phyloP scores from a whole-genome alignment of 140 eudicot species.

The Anethum foeniculum region DNA sequence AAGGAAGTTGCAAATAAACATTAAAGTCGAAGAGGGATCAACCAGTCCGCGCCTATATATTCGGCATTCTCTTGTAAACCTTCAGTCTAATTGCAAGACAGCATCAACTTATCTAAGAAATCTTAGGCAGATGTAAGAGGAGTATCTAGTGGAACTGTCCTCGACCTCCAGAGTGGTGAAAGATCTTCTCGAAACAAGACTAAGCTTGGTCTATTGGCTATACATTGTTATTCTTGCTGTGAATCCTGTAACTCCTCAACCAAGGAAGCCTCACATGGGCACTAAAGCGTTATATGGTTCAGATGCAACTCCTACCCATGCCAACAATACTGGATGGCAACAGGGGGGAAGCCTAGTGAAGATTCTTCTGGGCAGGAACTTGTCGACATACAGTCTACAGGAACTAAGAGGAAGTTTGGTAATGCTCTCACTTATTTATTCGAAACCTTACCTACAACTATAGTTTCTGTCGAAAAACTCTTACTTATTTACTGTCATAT shows the following conservation, averaged over 20 bases:
- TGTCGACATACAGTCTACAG: slow-evolving; percentile 31
- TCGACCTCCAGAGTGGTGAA: slow-evolving; percentile 6
- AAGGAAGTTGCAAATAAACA: slow-evolving; percentile 38
- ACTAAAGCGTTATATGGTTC: slow-evolving; percentile 30
- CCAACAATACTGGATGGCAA: slow-evolving; percentile 26
- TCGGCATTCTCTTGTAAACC: slow-evolving; percentile 28
- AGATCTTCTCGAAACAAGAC: slow-evolving; percentile 24
- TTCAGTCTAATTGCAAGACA: slow-evolving; percentile 18
- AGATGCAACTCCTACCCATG: slow-evolving; percentile 22
- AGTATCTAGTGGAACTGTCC: slow-evolving; percentile 26
- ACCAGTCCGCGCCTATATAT: slow-evolving; percentile 33
- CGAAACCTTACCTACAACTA: no score
- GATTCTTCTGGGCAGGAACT: slow-evolving; percentile 30
- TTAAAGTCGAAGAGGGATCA: slow-evolving; percentile 45
- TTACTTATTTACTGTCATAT: slow-evolving; percentile 11
- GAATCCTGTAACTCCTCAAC: slow-evolving; percentile 28
- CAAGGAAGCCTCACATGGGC: slow-evolving; percentile 28
- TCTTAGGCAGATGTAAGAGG: slow-evolving; percentile 20
- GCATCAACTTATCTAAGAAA: slow-evolving; percentile 21
- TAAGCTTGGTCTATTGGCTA: slow-evolving; percentile 30
- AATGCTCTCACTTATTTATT: slow-evolving; percentile 15
- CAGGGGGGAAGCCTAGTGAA: slow-evolving; percentile 26
- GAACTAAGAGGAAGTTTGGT: slow-evolving; percentile 78
- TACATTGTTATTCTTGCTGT: slow-evolving; percentile 48
- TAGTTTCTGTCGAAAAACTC: neutral